Conservation (phyloP, 2,329 filamentous ascomycete genomes). For the Dothideomycetes sp. region DNA sequence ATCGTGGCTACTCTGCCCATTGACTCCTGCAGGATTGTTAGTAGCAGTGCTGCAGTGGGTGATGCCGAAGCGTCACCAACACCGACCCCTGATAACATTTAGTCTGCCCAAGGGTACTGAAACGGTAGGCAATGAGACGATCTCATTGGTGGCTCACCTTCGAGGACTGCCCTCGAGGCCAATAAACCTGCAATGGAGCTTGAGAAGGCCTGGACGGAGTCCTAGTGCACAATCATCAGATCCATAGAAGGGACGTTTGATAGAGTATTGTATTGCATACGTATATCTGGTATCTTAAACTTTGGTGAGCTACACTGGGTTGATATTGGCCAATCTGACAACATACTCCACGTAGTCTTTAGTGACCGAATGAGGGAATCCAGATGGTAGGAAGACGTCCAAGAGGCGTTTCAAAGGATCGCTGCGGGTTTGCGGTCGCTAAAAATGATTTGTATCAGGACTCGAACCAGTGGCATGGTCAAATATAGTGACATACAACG, state of each 20-base stretch:
- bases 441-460: slow-evolving; percentile 1
- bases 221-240: slow-evolving; percentile 29
- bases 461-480: slow-evolving; percentile 7
- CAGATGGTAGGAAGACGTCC: slow-evolving; percentile 72
- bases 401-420: slow-evolving; percentile 34
- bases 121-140: too few relatives aligned
- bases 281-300: slow-evolving; percentile 54
- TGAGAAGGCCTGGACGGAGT: slow-evolving; percentile 76
- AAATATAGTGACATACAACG: slow-evolving; percentile 10
- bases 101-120: too few relatives aligned
- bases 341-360: slow-evolving; percentile 69
- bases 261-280: too few relatives aligned
- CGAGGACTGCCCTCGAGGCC: slow-evolving; percentile 70
- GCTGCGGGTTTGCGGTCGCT: slow-evolving; percentile 12
- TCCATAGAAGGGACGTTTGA: too few relatives aligned
- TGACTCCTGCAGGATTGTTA: slow-evolving; percentile 74
- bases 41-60: slow-evolving; percentile 68
- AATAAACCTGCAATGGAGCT: slow-evolving; percentile 71
- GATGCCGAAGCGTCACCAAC: slow-evolving; percentile 72
- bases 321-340: slow-evolving; percentile 1
- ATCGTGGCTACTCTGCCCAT: slow-evolving; percentile 77
- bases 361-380: slow-evolving; percentile 81
- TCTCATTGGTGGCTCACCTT: too few relatives aligned
- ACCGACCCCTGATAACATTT: slow-evolving; percentile 49
- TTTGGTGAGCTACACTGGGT: slow-evolving; percentile 1